A percentile compares a stretch with the other conserved stretches of the same genome.
These are phyloP conservation scores for Collybiopsis luxurians DNA, from an alignment of 768 basidiomycete genomes.

Conservation along the genomic window DNA sequence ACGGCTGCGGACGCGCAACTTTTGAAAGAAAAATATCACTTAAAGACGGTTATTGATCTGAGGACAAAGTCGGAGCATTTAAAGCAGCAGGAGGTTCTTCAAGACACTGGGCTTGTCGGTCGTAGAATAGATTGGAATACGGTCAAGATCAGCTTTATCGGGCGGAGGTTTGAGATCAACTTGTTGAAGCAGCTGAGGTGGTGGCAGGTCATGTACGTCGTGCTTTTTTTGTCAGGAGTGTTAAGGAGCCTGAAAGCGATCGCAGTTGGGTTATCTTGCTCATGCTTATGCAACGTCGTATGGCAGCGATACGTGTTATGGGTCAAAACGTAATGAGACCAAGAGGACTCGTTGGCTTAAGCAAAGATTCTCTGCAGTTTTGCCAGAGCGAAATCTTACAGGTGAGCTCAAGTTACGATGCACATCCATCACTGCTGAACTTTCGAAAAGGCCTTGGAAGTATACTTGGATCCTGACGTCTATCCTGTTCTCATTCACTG, in stretches of 20 bases:
- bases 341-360: conserved; percentile 14
- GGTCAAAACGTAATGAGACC: conserved; percentile 16
- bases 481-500: conserved; percentile 17
- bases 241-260: no score
- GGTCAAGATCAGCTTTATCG: conserved; percentile 14
- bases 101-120: not conserved
- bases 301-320: conserved; percentile 17
- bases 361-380: conserved; percentile 16
- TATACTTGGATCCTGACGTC: conserved; percentile 10
- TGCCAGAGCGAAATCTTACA: conserved; percentile 15
- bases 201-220: conserved; percentile 16
- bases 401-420: not conserved
- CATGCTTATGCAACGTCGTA: conserved; percentile 13
- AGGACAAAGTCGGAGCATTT: conserved; percentile 18
- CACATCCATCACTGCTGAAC: not conserved
- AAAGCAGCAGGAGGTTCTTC: conserved; percentile 8
- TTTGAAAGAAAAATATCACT: conserved; percentile 10
- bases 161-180: conserved; percentile 14
- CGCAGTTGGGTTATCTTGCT: conserved; percentile 16
- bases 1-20: conserved; percentile 11
- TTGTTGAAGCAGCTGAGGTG: conserved; percentile 16
- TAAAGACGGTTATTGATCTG: conserved; percentile 17
- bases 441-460: conserved; percentile 9
- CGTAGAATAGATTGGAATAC: conserved; percentile 9
- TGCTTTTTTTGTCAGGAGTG: no score